These are phyloP conservation scores for Neurospora crassa DNA, from an alignment of 2,329 filamentous ascomycete species.

Conservation along the genomic window DNA sequence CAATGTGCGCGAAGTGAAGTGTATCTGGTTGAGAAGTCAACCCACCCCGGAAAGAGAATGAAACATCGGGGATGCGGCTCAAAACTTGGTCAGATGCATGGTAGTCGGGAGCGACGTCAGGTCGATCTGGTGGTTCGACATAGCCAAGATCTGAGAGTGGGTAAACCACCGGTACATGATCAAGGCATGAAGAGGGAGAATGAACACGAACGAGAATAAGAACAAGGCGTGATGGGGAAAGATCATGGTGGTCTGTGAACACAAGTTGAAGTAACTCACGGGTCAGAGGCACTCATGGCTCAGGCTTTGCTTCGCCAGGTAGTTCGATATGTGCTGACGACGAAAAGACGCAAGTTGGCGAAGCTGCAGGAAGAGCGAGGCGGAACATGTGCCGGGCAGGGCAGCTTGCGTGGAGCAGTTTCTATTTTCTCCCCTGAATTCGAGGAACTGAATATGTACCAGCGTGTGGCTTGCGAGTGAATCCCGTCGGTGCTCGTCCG, in stretches of 20 bases:
- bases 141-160: neutral
- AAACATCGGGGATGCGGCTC: neutral
- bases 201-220: neutral
- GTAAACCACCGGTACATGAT: neutral
- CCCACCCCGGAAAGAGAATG: neutral
- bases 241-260: neutral
- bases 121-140: neutral
- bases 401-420: neutral
- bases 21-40: neutral
- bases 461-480: neutral
- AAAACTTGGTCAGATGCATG: neutral
- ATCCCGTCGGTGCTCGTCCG: neutral
- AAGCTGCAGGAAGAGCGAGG: neutral
- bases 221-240: neutral
- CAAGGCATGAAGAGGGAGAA: neutral
- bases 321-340: neutral
- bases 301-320: neutral
- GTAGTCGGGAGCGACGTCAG: neutral
- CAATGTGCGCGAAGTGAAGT: neutral
- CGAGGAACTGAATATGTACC: neutral
- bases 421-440: neutral
- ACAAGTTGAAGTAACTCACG: neutral
- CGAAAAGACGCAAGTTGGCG: neutral
- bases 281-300: neutral
- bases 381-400: neutral